These are phyloP conservation scores for Russula lepida DNA, from an alignment of 768 basidiomycete genomes.

Conservation along the genomic window DNA sequence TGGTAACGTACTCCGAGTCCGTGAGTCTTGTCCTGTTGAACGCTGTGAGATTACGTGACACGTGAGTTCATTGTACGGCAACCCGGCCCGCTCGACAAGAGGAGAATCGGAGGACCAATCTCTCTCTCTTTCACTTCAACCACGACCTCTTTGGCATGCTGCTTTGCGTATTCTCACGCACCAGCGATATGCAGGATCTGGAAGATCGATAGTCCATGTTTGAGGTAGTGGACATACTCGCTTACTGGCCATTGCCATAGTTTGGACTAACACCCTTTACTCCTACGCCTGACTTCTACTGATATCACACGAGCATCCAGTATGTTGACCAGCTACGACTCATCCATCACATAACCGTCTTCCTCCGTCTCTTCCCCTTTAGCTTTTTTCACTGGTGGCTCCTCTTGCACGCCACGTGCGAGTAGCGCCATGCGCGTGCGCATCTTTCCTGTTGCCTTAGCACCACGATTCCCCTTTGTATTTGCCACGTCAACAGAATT, in stretches of 20 bases:
- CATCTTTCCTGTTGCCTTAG: constrained; percentile 21
- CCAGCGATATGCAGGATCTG: constrained; percentile 8
- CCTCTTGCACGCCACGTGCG: neutral
- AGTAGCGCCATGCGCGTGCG: constrained; percentile 21
- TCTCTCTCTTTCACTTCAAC: constrained; percentile 5
- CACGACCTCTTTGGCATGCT: constrained; percentile 8
- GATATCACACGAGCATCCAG: neutral
- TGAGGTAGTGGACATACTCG: constrained; percentile 16
- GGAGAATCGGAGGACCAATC: neutral
- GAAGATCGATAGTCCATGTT: constrained; percentile 21
- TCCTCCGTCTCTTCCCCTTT: neutral
- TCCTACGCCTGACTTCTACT: neutral
- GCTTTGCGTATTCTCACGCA: neutral
- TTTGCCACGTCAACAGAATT: constrained; percentile 16
- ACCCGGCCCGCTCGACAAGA: neutral
- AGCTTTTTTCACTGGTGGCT: constrained; percentile 2
- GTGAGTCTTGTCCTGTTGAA: too few relatives aligned
- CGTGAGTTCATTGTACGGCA: neutral
- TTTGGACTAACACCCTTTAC: constrained; percentile 16
- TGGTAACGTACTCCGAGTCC: neutral
- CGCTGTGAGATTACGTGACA: too few relatives aligned
- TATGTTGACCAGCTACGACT: neutral
- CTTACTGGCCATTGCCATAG: constrained; percentile 19
- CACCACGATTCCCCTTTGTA: constrained; percentile 5
- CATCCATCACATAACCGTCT: constrained; percentile 9